These are phyloP conservation scores for Rachicladosporium sp. DNA, from an alignment of 2,329 filamentous ascomycete species.

Conservation along the genomic window DNA sequence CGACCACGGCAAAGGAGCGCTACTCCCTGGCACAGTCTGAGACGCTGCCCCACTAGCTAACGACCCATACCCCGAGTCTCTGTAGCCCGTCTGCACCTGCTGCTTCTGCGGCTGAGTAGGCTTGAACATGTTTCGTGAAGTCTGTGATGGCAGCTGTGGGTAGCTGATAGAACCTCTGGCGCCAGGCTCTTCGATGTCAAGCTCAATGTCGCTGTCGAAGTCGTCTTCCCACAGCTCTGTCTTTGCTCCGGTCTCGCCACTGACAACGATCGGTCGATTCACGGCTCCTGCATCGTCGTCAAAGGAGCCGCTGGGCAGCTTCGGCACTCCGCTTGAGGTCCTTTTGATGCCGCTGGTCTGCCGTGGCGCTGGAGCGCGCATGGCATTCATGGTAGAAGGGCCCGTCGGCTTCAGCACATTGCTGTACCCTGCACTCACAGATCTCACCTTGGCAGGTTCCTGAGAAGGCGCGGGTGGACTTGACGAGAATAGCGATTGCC, in stretches of 20 bases:
- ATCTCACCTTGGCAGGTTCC: constrained; percentile 27
- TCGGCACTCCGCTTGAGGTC: constrained; percentile 34
- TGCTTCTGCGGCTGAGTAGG: constrained; percentile 19
- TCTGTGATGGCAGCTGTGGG: constrained; percentile 25
- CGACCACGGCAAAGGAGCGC: constrained; percentile 58
- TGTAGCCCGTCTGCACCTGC: constrained; percentile 8
- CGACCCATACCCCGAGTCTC: constrained; percentile 17
- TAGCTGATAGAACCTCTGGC: constrained; percentile 33
- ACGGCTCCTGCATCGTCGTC: constrained; percentile 21
- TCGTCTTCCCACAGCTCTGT: constrained; percentile 56
- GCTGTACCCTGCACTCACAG: constrained; percentile 4
- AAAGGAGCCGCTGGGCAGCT: constrained; percentile 27
- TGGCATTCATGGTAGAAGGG: constrained; percentile 20
- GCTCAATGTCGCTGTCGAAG: constrained; percentile 70
- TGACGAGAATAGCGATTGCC: constrained; percentile 47
- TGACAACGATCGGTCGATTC: constrained; percentile 22
- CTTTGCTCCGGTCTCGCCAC: constrained; percentile 27
- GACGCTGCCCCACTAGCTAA: constrained; percentile 17
- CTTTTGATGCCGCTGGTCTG: constrained; percentile 28
- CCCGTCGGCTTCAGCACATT: constrained; percentile 23
- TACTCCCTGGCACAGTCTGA: constrained; percentile 33
- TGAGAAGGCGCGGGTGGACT: constrained; percentile 37
- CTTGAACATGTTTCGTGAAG: neutral
- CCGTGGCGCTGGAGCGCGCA: constrained; percentile 5
- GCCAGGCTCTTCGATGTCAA: constrained; percentile 54